Evolutionary conservation across 306 rosid species (phyloP).

Genomic region (Oemleria cerasiformis): DNA sequence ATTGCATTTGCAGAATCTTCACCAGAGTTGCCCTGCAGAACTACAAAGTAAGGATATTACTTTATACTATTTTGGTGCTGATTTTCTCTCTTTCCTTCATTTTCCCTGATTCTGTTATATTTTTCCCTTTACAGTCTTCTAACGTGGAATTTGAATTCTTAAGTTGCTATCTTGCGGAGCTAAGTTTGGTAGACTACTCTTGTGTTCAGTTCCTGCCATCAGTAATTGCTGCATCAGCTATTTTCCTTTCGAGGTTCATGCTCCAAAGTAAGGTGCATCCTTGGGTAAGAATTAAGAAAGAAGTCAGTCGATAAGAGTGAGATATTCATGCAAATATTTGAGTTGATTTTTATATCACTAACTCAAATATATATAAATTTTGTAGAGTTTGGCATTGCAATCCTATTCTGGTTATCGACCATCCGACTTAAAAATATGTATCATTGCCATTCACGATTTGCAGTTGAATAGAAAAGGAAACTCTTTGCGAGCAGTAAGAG

Average conservation of each 20-base stretch:
- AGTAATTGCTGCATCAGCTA: constrained; percentile 42
- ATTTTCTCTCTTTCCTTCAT: neutral
- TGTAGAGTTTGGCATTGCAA: constrained; percentile 35
- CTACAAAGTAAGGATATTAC: constrained; percentile 14
- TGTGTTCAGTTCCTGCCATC: constrained; percentile 42
- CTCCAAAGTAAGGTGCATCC: constrained; percentile 37
- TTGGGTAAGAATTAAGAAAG: constrained; percentile 63
- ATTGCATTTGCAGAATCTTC: constrained; percentile 27
- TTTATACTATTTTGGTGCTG: neutral
- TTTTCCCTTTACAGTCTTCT: constrained; percentile 23
- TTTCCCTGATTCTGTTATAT: constrained; percentile 6
- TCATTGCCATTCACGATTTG: constrained; percentile 40
- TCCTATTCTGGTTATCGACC: constrained; percentile 34
- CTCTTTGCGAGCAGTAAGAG: constrained; percentile 31
- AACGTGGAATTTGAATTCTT: constrained; percentile 30
- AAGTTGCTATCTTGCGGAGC: constrained; percentile 48
- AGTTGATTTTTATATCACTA: neutral
- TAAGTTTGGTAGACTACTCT: constrained; percentile 35
- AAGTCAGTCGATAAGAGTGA: too few relatives aligned
- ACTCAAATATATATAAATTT: neutral
- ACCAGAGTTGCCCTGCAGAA: constrained; percentile 22
- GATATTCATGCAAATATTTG: too few relatives aligned
- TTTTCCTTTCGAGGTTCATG: constrained; percentile 45
- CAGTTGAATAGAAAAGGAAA: constrained; percentile 31
- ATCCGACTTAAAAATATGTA: constrained; percentile 35